Conservation (phyloP, 2,329 filamentous ascomycete species). For the Beauveria bassiana region DNA sequence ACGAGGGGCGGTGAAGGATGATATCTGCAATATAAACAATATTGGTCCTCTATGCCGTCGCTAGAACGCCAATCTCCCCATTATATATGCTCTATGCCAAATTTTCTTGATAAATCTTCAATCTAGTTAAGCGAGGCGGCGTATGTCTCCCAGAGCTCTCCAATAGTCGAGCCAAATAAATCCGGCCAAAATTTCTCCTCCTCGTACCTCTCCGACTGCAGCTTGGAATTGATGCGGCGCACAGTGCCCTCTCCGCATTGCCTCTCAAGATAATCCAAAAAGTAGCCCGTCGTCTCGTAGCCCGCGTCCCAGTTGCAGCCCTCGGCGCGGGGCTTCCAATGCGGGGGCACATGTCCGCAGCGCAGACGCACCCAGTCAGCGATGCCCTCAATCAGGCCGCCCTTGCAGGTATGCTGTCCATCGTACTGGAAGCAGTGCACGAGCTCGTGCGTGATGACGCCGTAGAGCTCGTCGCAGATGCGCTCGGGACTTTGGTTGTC, state of each 20-base stretch:
- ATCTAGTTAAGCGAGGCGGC: slow-evolving; percentile 20
- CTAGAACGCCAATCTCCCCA: background rate
- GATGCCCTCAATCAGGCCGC: slow-evolving; percentile 81
- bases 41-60: background rate
- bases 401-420: slow-evolving; percentile 51
- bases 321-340: slow-evolving; percentile 60
- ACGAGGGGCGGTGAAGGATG: background rate
- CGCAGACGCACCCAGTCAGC: slow-evolving; percentile 86
- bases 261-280: slow-evolving; percentile 75
- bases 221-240: slow-evolving; percentile 56
- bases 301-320: slow-evolving; percentile 71
- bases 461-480: slow-evolving; percentile 57
- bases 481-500: slow-evolving; percentile 35
- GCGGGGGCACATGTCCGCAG: slow-evolving; percentile 65
- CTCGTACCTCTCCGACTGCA: slow-evolving; percentile 57
- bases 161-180: slow-evolving; percentile 58
- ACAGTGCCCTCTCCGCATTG: slow-evolving; percentile 54
- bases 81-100: background rate
- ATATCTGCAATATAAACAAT: background rate
- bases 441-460: slow-evolving; percentile 84
- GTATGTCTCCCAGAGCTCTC: slow-evolving; percentile 71
- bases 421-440: slow-evolving; percentile 93
- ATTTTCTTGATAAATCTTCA: background rate
- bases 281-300: slow-evolving; percentile 88
- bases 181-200: slow-evolving; percentile 59